Percentiles rank a stretch among this genome's conserved stretches.
phyloP scores from a whole-genome alignment of 495 filamentous ascomycete genomes.

The Aspergillus affinis region DNA sequence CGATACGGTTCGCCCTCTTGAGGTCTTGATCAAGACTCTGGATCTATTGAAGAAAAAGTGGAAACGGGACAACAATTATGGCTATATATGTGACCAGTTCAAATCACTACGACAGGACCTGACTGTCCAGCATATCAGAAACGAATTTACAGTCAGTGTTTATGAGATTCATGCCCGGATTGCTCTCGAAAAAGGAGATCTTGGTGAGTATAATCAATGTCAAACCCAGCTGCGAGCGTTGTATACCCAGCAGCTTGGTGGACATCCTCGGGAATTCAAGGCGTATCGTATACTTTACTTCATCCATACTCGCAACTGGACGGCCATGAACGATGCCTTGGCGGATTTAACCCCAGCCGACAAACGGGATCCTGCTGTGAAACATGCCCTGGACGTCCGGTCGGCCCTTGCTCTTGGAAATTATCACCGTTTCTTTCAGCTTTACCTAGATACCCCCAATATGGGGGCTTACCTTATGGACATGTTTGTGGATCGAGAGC shows the following conservation, averaged over 20 bases:
- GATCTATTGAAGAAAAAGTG: slow-evolving; percentile 92
- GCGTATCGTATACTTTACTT: slow-evolving; percentile 99
- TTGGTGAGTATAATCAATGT: slow-evolving; percentile 99
- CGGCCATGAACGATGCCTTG: slow-evolving; percentile 95
- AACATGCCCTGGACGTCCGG: slow-evolving; percentile 88
- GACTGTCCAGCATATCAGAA: slow-evolving; percentile 95
- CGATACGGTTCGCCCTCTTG: slow-evolving; percentile 80
- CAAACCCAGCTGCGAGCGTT: slow-evolving; percentile 94
- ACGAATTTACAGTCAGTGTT: slow-evolving; percentile 89
- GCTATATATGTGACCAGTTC: slow-evolving; percentile 98
- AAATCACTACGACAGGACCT: slow-evolving; percentile 98
- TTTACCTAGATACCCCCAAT: slow-evolving; percentile 91
- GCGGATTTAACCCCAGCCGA: slow-evolving; percentile 97
- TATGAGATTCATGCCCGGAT: slow-evolving; percentile 99
- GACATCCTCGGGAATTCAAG: slow-evolving; percentile 93
- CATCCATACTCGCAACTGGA: slow-evolving; percentile 97
- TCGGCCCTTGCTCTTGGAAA: slow-evolving; percentile 91
- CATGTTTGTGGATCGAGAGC: slow-evolving; percentile 94
- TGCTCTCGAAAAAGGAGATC: slow-evolving; percentile 95
- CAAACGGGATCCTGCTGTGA: slow-evolving; percentile 77
- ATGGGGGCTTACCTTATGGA: slow-evolving; percentile 99
- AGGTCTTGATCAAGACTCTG: slow-evolving; percentile 76
- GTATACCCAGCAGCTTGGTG: slow-evolving; percentile 81
- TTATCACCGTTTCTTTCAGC: slow-evolving; percentile 93
- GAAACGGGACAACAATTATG: slow-evolving; percentile 90